Conservation (phyloP, 1,284 basidiomycete genomes). For the Albatrellus sp. region DNA sequence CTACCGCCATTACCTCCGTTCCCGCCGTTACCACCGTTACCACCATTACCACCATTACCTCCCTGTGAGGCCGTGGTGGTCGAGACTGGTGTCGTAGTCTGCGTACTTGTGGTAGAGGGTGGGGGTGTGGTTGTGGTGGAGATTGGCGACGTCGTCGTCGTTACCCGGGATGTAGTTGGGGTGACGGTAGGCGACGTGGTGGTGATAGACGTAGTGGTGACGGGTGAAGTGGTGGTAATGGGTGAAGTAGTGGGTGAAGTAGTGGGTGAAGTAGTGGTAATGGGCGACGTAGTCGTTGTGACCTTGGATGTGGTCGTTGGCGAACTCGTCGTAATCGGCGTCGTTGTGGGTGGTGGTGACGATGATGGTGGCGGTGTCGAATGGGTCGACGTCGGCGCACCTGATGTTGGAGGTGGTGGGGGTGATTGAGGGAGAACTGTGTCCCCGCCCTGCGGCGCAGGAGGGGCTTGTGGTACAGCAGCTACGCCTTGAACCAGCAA, state of each 20-base stretch:
- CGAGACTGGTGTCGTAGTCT: not conserved
- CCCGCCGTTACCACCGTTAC: not conserved
- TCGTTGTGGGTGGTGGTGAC: not conserved
- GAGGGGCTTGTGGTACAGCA: constrained; percentile 1
- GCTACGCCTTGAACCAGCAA: not conserved
- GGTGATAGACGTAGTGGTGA: not conserved
- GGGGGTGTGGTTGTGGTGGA: not conserved
- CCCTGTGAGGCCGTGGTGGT: not conserved
- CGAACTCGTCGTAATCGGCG: not conserved
- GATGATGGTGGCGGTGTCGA: no score
- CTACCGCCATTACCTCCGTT: not conserved
- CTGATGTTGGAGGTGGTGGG: no score
- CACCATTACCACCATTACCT: not conserved
- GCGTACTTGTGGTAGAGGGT: not conserved
- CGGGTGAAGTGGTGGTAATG: not conserved
- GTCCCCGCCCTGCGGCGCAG: not conserved
- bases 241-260: not conserved
- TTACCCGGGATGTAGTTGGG: no score
- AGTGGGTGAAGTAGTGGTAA: not conserved
- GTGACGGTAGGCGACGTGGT: not conserved
- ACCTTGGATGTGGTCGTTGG: not conserved
- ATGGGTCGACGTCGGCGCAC: no score
- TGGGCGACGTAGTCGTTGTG: not conserved
- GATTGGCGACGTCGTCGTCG: not conserved
- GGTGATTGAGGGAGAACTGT: no score